These are phyloP conservation scores for Fomitopsis serialis DNA, from an alignment of 768 basidiomycete species.

Conservation along the genomic window DNA sequence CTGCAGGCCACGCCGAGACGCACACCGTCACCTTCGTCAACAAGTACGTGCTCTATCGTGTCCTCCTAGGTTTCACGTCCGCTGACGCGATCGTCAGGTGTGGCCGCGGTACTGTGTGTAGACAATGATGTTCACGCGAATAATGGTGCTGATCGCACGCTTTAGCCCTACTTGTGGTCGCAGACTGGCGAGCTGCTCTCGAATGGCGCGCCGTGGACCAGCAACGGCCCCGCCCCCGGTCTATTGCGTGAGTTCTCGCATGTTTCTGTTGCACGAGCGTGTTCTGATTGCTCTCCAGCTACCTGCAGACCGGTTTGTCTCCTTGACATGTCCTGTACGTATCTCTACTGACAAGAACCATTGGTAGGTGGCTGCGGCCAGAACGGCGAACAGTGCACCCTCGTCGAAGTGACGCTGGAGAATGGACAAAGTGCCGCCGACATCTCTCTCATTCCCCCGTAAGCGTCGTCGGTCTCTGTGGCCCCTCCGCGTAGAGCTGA, in stretches of 20 bases:
- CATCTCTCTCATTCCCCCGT: constrained; percentile 39
- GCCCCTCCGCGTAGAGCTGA: background rate
- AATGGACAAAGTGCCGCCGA: constrained; percentile 40
- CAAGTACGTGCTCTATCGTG: constrained; percentile 22
- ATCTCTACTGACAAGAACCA: background rate
- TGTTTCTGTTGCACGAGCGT: background rate
- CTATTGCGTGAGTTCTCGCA: constrained; percentile 32
- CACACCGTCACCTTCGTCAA: constrained; percentile 39
- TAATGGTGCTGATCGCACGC: constrained; percentile 12
- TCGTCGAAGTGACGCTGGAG: constrained; percentile 36
- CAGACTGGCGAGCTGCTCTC: constrained; percentile 27
- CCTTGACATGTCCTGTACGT: too few relatives aligned
- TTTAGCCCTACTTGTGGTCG: background rate
- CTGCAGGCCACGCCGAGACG: constrained; percentile 28
- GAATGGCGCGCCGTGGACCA: constrained; percentile 27
- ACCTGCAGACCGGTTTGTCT: constrained; percentile 34
- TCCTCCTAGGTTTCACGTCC: background rate
- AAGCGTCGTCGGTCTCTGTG: constrained; percentile 4
- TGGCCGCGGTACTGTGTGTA: constrained; percentile 1
- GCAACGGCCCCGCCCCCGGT: constrained; percentile 22
- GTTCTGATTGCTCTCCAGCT: constrained; percentile 24
- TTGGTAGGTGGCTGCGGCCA: constrained; percentile 28
- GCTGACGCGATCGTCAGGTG: background rate
- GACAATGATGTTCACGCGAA: background rate
- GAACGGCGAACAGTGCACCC: constrained; percentile 39